Base-by-base conservation (phyloP, 2,329 filamentous ascomycete species). In the Talaromyces sp. region DNA sequence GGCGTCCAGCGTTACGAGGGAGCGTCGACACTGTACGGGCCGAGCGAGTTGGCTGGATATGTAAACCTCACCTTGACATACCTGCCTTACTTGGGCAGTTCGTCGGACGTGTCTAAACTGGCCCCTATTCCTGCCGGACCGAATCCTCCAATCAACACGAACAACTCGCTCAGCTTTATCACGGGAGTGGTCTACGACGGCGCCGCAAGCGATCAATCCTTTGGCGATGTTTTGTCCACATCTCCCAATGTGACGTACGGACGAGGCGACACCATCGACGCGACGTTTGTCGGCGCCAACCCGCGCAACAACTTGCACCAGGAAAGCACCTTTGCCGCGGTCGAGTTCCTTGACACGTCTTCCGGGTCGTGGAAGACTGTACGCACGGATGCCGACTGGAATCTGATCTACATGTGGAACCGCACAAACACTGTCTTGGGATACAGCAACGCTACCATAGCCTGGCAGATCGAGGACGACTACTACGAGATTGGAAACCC, bases 1-100 rank as follows among this genome's bases (percentile, higher is more conserved):
- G 78, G 79, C 12, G 81, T 95, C 53, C 94, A 97, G 77, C 88
- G 94, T 9, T 97, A 97, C 76, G 94, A 98, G 78, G 94, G 93
- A n/a, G 94, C 91, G 0, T 94, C 90, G 6, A 98, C 94, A 0
- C 85, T 98, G 2, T 95, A 90, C 73, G 94, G 94, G 0, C 89
- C 85, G 2, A 87, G 92, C 74, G 91, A 92, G 0, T 83, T 97
- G 10, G 86, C 89, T 40, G 94, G 92, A 0, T 95, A 95, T 78
- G 90, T 97, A 78, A 93, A 96, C 74, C 81, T 94, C 51, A 93
- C 91, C 0, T 80, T 92, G n/a, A 84, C 82, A 0, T 86, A 89
- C 72, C 84, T 95, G 3, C 83, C 82, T 16, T 89, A 88, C 72
- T 84, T 96, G 3, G 80, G 81, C 10, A 78, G 79, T 60, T 79